These are phyloP conservation scores for Thielaviopsis musarum DNA, from an alignment of 2,329 filamentous ascomycete genomes.

Conservation along the genomic window DNA sequence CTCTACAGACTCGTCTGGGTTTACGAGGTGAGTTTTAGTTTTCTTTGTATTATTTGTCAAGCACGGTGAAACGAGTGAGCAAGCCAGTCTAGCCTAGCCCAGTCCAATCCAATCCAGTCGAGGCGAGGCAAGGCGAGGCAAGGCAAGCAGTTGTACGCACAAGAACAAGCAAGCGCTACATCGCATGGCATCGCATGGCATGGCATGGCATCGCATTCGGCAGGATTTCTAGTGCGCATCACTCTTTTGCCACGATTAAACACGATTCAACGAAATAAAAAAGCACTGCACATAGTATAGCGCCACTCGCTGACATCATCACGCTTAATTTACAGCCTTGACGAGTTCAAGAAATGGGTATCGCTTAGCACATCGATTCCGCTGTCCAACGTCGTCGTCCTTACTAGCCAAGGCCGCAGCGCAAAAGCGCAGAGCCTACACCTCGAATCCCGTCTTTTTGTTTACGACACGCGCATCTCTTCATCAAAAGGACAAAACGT, in stretches of 20 bases:
- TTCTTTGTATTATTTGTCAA: background rate
- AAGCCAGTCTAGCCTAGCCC: background rate
- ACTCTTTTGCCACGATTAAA: background rate
- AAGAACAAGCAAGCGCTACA: background rate
- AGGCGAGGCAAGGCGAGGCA: background rate
- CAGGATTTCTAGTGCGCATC: background rate
- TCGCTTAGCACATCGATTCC: constrained; percentile 57
- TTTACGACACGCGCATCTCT: constrained; percentile 72
- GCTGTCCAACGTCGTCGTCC: constrained; percentile 62
- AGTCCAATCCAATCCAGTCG: background rate
- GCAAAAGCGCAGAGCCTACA: constrained; percentile 66
- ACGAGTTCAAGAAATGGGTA: constrained; percentile 73
- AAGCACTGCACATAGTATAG: background rate
- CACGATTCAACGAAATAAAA: background rate
- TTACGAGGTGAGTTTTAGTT: constrained; percentile 45
- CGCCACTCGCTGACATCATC: constrained; percentile 8
- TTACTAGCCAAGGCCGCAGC: constrained; percentile 72
- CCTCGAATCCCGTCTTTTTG: constrained; percentile 76
- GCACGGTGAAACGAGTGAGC: background rate
- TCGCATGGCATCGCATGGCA: background rate
- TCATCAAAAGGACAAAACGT: constrained; percentile 34
- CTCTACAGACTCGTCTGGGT: constrained; percentile 57
- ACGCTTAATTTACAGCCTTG: constrained; percentile 40
- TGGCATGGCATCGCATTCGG: background rate
- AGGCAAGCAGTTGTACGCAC: background rate